Percentiles rank a stretch among this genome's conserved stretches.
Conservation (phyloP, 495 filamentous ascomycete species). For the Aspergillus affinis region DNA sequence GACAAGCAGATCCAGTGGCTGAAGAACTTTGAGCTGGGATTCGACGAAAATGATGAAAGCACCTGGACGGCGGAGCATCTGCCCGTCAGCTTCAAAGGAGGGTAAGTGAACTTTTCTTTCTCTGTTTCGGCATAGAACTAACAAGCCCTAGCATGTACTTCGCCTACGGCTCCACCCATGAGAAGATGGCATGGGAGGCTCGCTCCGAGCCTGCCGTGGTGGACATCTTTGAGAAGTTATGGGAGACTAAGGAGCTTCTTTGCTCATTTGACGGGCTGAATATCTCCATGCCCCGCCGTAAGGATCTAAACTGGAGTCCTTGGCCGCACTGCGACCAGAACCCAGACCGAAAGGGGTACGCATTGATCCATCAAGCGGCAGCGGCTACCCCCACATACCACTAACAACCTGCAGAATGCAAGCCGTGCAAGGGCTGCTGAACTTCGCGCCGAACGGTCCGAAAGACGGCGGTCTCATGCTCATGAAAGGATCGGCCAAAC, state of each 20-base stretch:
- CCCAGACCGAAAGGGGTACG: conserved; percentile 33
- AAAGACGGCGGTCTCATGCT: conserved; percentile 42
- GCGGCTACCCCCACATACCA: neutral
- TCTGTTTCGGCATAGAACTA: neutral
- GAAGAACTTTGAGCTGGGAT: conserved; percentile 38
- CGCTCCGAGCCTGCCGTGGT: conserved; percentile 41
- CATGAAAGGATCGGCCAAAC: conserved; percentile 39
- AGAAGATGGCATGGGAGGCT: conserved; percentile 36
- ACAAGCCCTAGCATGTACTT: conserved; percentile 27
- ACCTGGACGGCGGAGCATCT: conserved; percentile 43
- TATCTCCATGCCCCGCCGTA: conserved; percentile 31
- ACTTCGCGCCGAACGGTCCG: conserved; percentile 40
- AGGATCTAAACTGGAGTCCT: conserved; percentile 29
- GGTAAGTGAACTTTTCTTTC: conserved; percentile 12
- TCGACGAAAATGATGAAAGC: conserved; percentile 34
- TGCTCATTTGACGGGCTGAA: conserved; percentile 42
- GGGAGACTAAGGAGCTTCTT: conserved; percentile 42
- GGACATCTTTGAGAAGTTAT: conserved; percentile 39
- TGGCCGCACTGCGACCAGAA: conserved; percentile 46
- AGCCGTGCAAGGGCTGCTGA: conserved; percentile 38
- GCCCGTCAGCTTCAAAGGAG: conserved; percentile 38
- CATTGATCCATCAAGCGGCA: neutral
- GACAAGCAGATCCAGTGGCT: conserved; percentile 40
- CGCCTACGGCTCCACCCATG: conserved; percentile 27
- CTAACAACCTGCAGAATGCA: conserved; percentile 22